Evolutionary conservation across 768 basidiomycete genomes (phyloP), one percentile per base, ranked within the genome.

Genomic region (Tubosaeta brunneosetosa): DNA sequence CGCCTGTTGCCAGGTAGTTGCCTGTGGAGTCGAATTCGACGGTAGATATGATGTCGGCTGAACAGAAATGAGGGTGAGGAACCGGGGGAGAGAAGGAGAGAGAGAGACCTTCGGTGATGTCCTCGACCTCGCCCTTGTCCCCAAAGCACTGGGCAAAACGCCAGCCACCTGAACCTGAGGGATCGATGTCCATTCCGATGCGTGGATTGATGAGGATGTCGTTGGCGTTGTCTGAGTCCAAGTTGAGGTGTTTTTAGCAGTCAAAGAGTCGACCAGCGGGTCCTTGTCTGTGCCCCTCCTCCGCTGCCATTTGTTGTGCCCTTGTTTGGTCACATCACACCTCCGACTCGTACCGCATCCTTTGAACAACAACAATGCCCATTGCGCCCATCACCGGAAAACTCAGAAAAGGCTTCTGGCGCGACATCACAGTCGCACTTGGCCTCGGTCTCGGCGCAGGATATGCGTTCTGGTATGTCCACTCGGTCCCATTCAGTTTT

Each of bases 11-110:
- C 61, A 99, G 91, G 71, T 99, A 99, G 71, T 97, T 97, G 47
- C 97, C 97, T 47, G 97, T 97, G 53, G 97, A 95, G 73, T 98
- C 97, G 67, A 98, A 99, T 77, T 99, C 97, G 70, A 98, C 97
- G 55, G 95, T 97, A 46, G 97, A 98, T 73, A 99, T 99, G 79
- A 99, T 98, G 80, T 99, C 97, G 78, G 97, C 94, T 97, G 74
- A 49, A 57, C 40, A 55, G 33, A n/a, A 32, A 2, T 41, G n/a
- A 25, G 46, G 49, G 53, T 66, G 47, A 55, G 41, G 31, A 42
- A 58, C 58, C 52, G 51, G 47, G 52, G 55, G 14, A 38, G 44
- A 43, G 49, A 51, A 25, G 12, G 55, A 58, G 59, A 29, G 17
- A 19, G 40, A 66, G 80, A 55, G 57, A 94, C 94, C 97, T 79